Evolutionary conservation across 202 grass and related monocot genomes (phyloP).

Genomic region (Setaria viridis): DNA sequence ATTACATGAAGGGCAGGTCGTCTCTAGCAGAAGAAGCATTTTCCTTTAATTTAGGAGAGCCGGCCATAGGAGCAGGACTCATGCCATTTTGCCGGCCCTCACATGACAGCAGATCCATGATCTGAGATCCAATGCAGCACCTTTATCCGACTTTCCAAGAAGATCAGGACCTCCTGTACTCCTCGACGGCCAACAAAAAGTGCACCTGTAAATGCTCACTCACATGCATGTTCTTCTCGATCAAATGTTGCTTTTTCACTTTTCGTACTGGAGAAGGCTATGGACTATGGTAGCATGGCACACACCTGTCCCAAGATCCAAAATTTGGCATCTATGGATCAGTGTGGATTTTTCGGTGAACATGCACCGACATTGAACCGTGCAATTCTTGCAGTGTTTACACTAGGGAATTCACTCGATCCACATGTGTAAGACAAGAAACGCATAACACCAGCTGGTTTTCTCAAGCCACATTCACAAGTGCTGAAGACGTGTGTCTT

Average conservation of each 20-base stretch:
- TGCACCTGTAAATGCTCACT: conserved; percentile 18
- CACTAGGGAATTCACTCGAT: no score
- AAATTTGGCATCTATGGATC: neutral
- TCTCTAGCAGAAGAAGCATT: neutral
- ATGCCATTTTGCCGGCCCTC: neutral
- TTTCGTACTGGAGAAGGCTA: neutral
- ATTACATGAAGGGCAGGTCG: neutral
- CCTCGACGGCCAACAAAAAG: conserved; percentile 22
- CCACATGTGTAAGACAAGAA: no score
- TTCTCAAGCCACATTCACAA: no score
- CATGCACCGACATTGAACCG: neutral
- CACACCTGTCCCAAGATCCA: neutral
- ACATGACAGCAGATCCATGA: conserved; percentile 19
- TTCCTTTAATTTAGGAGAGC: neutral
- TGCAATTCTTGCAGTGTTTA: no score
- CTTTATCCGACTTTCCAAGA: neutral
- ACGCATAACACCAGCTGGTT: no score
- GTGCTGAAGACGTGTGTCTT: no score
- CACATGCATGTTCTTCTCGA: neutral
- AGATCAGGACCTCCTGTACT: neutral
- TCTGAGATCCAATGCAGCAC: conserved; percentile 24
- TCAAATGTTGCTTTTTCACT: neutral
- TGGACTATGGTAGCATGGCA: neutral
- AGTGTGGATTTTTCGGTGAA: neutral
- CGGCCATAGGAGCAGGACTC: neutral